Base-by-base conservation (phyloP, 441 rosid species). In the Brassica balearica region DNA sequence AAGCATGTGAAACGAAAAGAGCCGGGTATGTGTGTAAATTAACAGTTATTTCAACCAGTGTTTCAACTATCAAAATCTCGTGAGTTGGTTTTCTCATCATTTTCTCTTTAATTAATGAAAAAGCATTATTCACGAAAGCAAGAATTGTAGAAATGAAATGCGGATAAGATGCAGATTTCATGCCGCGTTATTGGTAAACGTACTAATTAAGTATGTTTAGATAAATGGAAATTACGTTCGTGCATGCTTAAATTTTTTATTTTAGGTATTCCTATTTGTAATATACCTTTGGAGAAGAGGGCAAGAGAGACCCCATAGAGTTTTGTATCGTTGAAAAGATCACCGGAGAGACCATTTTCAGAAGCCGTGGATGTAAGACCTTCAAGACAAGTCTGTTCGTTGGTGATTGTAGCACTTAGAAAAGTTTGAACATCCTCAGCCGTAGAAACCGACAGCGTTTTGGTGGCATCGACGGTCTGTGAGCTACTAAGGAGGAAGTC, bases 291-390 rank as follows among this genome's bases (percentile, higher is more conserved):
- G 11, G 87, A 82, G 53, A 94, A 87, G 51, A 96, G 86, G 46
- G 97, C 97, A 11, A 96, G 84, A 34, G 96, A 94, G 29, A 91
- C 89, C n/a, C 97, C 90, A 71, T 85, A 89, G 19, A 94, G 93
- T 75, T 92, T 92, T 2, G 97, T 83, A 75, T 94, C 97, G 56
- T 88, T 88, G 8, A 87, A 80, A 46, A 92, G 79, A 78, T 94
- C 91, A 71, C 65, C 72, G 0, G 90, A 73, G 8, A 96, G 66
- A 41, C 87, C 92, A 36, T 85, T 80, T 23, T 68, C 81, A 6
- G 83, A 72, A 7, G 89, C 82, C 2, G 92, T 81, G 19, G 92
- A 75, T 3, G 89, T 79, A 12, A 94, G 77, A 8, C 99, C 91
- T 27, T 91, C 91, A 5, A 84, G 60, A 59, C 96, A 88, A 27